Evolutionary conservation across 495 filamentous ascomycete species (phyloP), one percentile per base, ranked within the genome.

Genomic region (Annulohypoxylon maeteangense): DNA sequence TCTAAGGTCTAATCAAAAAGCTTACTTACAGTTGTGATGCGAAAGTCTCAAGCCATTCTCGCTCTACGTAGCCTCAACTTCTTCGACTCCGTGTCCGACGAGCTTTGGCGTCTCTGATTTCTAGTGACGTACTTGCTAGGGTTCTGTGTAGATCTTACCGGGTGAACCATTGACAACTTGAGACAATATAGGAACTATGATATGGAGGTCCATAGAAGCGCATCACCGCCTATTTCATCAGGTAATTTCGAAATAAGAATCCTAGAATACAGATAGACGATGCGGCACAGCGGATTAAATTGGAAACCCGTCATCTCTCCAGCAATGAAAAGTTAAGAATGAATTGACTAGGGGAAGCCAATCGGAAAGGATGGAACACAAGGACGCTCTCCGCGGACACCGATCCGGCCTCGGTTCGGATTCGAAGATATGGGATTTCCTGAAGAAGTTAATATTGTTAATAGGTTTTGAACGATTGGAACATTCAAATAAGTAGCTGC

Each of bases 381-480:
- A 38, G 12, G 7, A 23, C 32, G 54, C 54, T 18, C 18, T 12
- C 54, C 54, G 54, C 54, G 54, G 54, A 57, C 54, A 18, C 54
- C 54, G 54, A 57, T 0, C 54, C 8, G 20, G 32, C 20, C 31
- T 57, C 1, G 22, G 11, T 57, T 57, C 54, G 32, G 54, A 40
- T 57, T 40, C 18, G 12, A 4, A 16, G 2, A 22, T 3, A 57
- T 25, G 1, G 4, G 4, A 57, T 25, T 34, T 36, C 45, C 45
- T 2, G 11, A 50, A 10, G 18, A n/a, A 1, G 22, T 53, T 12
- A 53, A 31, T 31, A n/a, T 31, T 31, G 11, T 31, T 54, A 34
- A 8, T 18, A 29, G 0, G 23, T 27, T 29, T 29, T 29, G 3
- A 29, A 51, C 14, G 23, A 51, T 51, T 51, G 47, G 45, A 29